These are phyloP conservation scores for Beauveria caledonica DNA, from an alignment of 2,329 filamentous ascomycete genomes.

Conservation along the genomic window DNA sequence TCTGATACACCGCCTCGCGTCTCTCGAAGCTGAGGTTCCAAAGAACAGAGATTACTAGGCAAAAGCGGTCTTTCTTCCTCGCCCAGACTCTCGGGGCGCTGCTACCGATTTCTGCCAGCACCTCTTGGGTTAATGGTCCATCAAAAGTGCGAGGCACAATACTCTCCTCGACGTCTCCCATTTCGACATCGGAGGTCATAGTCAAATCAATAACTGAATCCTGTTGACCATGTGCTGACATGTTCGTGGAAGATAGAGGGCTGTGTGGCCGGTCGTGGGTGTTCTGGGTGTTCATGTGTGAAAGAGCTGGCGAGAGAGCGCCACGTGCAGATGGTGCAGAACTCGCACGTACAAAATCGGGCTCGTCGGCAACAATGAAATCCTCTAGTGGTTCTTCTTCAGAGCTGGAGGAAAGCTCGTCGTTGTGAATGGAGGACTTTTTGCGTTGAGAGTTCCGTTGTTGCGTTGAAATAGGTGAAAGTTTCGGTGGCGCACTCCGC, in stretches of 20 bases:
- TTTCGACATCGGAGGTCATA: neutral
- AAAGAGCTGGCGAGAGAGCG: neutral
- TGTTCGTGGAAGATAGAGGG: neutral
- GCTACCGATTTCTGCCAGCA: conserved; percentile 8
- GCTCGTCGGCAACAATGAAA: conserved; percentile 38
- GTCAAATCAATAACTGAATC: conserved; percentile 17
- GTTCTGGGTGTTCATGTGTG: neutral
- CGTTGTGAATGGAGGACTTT: conserved; percentile 18
- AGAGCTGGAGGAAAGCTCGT: conserved; percentile 43
- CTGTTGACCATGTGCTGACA: neutral
- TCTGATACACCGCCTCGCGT: conserved; percentile 19
- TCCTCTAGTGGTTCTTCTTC: conserved; percentile 34
- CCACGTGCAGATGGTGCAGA: neutral
- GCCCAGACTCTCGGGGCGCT: conserved; percentile 16
- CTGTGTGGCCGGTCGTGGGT: neutral
- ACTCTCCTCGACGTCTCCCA: conserved; percentile 1
- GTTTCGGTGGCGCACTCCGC: conserved; percentile 18
- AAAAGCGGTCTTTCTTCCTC: conserved; percentile 15
- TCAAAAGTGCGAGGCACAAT: neutral
- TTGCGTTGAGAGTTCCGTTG: conserved; percentile 13
- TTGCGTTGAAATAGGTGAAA: conserved; percentile 19
- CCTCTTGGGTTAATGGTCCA: neutral
- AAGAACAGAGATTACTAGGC: conserved; percentile 23
- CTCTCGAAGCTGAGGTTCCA: conserved; percentile 15
- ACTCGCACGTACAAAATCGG: neutral